Base-by-base conservation (phyloP, 305 asterid species). In the Galium porrigens region DNA sequence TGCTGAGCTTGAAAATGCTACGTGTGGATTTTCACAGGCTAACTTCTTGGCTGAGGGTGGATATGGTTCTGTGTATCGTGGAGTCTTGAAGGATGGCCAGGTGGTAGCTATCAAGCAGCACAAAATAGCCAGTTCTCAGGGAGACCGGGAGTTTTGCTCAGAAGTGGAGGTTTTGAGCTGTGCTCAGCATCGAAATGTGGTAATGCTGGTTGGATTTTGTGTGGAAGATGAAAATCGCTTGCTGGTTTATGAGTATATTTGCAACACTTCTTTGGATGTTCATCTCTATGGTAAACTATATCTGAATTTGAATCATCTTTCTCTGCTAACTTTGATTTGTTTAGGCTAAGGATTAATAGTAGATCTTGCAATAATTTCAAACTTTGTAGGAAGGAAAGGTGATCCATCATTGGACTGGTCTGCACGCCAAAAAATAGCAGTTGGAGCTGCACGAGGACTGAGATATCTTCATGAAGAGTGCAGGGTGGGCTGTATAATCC, bases 401-500 rank as follows among this genome's bases (percentile, higher is more conserved):
- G 73, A 68, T 61, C 84, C 78, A 12, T 62, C 78, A 12, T 60
- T 90, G 54, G 85, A 79, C 63, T 90, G 97, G 96, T 74, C 73
- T 5, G 89, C 95, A 55, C 86, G 95, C 6, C 89, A 69, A 51
- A 90, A 85, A 64, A 79, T 90, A 59, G 92, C 94, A 1, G 70
- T 81, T 32, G 97, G 97, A 70, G 95, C 96, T 72, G 90, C 96
- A 67, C 86, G 97, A 62, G 96, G 96, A 73, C 71, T 90, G 82
- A 83, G 97, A 67, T 90, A 86, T 79, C 95, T 90, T 41, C 96
- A 90, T 11, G 95, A 90, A 79, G 97, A 90, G 75, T 90, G 96
- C 75, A 82, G 96, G 83, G 92, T 88, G 2, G 96, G 97, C 39
- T 85, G 95, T 64, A 88, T 88, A 69, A 89, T 90, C 71, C 96